Evolutionary conservation across 2,329 filamentous ascomycete species (phyloP).

Genomic region (Nakataea oryzae): DNA sequence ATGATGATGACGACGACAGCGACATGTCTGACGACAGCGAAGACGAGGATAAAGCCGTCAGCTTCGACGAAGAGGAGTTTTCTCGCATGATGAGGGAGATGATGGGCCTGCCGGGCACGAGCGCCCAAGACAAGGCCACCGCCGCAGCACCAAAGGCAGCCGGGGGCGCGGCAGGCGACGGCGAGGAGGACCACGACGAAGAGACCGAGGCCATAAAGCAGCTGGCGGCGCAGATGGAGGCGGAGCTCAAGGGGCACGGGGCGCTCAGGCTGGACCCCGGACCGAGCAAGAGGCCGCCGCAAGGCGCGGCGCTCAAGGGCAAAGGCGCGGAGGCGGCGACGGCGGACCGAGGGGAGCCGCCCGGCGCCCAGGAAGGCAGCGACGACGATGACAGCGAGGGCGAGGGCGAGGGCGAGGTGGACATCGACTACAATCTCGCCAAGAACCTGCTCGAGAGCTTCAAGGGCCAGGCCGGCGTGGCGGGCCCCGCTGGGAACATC

Average conservation of each 20-base stretch:
- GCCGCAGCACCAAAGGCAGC: slow-evolving; percentile 3
- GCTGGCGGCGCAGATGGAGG: slow-evolving; percentile 60
- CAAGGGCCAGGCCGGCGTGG: slow-evolving; percentile 76
- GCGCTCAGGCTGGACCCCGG: slow-evolving; percentile 46
- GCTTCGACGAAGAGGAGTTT: slow-evolving; percentile 79
- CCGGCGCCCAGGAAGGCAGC: slow-evolving; percentile 9
- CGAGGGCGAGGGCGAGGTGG: slow-evolving; percentile 47
- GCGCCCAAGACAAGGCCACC: slow-evolving; percentile 3
- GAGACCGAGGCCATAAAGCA: slow-evolving; percentile 54
- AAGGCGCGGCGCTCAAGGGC: slow-evolving; percentile 16
- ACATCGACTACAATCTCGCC: slow-evolving; percentile 78
- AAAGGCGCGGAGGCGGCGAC: slow-evolving; percentile 10
- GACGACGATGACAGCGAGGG: slow-evolving; percentile 26
- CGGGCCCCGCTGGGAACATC: slow-evolving; percentile 80
- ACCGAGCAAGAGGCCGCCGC: slow-evolving; percentile 16
- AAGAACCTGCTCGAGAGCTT: slow-evolving; percentile 89
- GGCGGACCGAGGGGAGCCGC: background rate
- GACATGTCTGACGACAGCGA: slow-evolving; percentile 39
- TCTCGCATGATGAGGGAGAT: slow-evolving; percentile 82
- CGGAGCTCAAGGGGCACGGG: slow-evolving; percentile 59
- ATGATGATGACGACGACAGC: slow-evolving; percentile 42
- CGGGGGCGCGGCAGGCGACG: slow-evolving; percentile 13
- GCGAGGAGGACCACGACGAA: slow-evolving; percentile 27
- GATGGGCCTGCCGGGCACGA: slow-evolving; percentile 53
- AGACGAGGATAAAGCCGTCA: slow-evolving; percentile 63